Evolutionary conservation across 805 yeast genomes (phyloP), one percentile per base, ranked within the genome.

Genomic region (Myxozyma geophila): DNA sequence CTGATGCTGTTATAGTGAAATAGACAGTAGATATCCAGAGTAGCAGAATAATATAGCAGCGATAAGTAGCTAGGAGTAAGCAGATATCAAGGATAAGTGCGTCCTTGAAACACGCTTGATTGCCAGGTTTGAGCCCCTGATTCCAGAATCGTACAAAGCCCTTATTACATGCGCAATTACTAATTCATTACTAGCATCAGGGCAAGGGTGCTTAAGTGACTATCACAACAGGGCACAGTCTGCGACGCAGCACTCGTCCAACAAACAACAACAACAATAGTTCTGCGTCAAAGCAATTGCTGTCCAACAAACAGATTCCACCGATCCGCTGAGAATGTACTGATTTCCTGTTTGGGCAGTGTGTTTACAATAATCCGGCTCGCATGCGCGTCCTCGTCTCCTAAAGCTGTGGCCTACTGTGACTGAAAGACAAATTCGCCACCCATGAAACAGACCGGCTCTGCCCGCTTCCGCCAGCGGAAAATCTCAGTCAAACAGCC

Each of bases 401-500:
- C 15, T 33, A 10, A n/a, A 36, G 44, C 40, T 51, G 54, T 51
- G 54, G 54, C 54, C 54, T 21, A 39, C 19, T 21, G 7, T 21
- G 28, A 28, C 28, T 28, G 28, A 28, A 28, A 28, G 33, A 36
- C 43, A 41, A 41, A 51, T 23, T 49, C 43, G 56, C 62, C 57
- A 61, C 63, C 59, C 46, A 54, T 64, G 69, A 58, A 54, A 49
- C 64, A 60, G 59, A 36, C 59, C 57, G 67, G 64, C 47, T 63
- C 68, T 10, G 68, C 68, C n/a, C 68, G 70, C 65, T 92, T 92
- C 77, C 87, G 99, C 69, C 98, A 93, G 80, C 84, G 98, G 64
- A 95, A 95, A 78, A 92, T 93, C 69, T 88, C 96, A 54, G 95
- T 92, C 54, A 95, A 92, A 75, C 96, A 92, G 74, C 85, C 89